These are phyloP conservation scores for Moringa oleifera DNA, from an alignment of 345 rosid species.

Conservation along the genomic window DNA sequence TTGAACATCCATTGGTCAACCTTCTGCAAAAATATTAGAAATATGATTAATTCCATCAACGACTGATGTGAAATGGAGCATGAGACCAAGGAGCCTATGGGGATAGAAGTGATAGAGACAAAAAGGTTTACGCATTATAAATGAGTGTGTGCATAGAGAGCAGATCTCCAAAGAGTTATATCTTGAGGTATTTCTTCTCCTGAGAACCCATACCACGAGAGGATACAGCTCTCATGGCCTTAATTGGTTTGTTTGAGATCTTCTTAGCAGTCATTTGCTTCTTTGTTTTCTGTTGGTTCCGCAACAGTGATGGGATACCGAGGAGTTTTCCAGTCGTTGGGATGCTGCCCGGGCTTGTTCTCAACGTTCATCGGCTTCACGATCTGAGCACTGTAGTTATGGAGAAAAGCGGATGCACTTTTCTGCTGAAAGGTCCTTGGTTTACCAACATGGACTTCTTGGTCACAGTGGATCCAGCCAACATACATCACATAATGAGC, in stretches of 20 bases:
- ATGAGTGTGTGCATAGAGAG: no score
- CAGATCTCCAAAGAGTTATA: no score
- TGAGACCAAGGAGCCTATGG: no score
- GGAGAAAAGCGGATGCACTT: constrained; percentile 20
- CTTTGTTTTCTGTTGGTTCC: constrained; percentile 10
- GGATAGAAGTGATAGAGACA: no score
- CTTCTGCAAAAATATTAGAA: no score
- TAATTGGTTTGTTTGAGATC: constrained; percentile 20
- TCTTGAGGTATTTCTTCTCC: no score
- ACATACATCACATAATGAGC: constrained; percentile 31
- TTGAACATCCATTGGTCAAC: no score
- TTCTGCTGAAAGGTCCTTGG: constrained; percentile 19
- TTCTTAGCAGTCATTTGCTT: constrained; percentile 23
- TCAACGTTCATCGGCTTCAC: constrained; percentile 23
- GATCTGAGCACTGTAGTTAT: constrained; percentile 19
- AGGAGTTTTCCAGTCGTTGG: constrained; percentile 29
- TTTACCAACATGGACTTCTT: constrained; percentile 19
- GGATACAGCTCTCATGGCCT: no score
- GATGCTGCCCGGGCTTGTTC: constrained; percentile 21
- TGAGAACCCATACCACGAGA: no score
- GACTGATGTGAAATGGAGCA: no score
- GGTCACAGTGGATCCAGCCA: constrained; percentile 28
- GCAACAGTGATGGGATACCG: constrained; percentile 15
- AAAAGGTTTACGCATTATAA: no score
- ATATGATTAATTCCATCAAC: no score